These are phyloP conservation scores for Penicillium paxilli DNA, from an alignment of 495 filamentous ascomycete genomes.

Conservation along the genomic window DNA sequence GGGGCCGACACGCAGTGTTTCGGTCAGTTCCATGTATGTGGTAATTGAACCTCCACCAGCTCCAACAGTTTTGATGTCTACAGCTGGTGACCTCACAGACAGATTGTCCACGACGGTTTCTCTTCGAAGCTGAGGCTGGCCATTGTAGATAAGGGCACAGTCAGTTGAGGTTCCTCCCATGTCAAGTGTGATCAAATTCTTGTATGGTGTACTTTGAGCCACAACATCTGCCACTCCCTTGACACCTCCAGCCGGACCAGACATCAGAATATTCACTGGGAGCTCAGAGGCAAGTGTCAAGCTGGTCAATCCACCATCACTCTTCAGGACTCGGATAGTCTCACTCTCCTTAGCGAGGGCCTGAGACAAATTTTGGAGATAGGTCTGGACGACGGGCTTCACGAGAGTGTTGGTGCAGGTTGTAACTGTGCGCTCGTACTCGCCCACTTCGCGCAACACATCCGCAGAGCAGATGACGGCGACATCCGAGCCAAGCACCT, in stretches of 20 bases:
- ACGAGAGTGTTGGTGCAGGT: conserved; percentile 52
- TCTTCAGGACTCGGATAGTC: conserved; percentile 49
- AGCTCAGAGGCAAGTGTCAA: conserved; percentile 42
- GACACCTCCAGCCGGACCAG: conserved; percentile 50
- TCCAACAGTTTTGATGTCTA: conserved; percentile 51
- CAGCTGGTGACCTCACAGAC: conserved; percentile 47
- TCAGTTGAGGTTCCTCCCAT: conserved; percentile 55
- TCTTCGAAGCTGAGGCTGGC: conserved; percentile 44
- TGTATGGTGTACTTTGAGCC: conserved; percentile 43
- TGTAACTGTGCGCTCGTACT: conserved; percentile 54
- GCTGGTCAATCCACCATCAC: conserved; percentile 48
- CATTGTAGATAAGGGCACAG: conserved; percentile 46
- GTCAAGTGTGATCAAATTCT: conserved; percentile 52
- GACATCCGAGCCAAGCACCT: conserved; percentile 38
- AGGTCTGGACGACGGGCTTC: conserved; percentile 48
- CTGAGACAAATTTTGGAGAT: conserved; percentile 39
- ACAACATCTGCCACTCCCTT: conserved; percentile 48
- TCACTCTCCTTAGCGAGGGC: conserved; percentile 38
- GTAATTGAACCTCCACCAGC: conserved; percentile 51
- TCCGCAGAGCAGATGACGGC: conserved; percentile 45
- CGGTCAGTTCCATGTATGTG: conserved; percentile 45
- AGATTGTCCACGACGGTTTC: conserved; percentile 47
- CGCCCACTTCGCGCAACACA: conserved; percentile 49
- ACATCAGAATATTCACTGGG: conserved; percentile 51
- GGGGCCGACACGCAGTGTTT: conserved; percentile 49